Conservation (phyloP, 306 rosid genomes). For the Ochetophila trinervis region DNA sequence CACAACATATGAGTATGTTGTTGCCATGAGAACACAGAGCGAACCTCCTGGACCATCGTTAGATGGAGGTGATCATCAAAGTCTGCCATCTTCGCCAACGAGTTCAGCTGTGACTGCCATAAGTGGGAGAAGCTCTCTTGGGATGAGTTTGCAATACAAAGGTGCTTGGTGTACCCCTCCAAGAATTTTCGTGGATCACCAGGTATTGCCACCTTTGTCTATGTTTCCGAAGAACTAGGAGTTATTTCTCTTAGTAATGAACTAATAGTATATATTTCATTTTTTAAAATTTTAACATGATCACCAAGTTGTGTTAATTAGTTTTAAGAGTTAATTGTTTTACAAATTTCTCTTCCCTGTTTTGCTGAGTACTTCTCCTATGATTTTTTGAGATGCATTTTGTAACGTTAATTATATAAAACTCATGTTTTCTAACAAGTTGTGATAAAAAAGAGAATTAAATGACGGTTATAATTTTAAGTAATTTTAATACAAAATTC, state of each 20-base stretch:
- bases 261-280: no score
- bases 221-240: not conserved
- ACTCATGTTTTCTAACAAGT: no score
- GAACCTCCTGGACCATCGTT: constrained; percentile 79
- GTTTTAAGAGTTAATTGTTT: no score
- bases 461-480: no score
- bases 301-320: not conserved
- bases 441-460: no score
- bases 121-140: constrained; percentile 85
- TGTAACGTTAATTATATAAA: no score
- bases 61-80: constrained; percentile 75
- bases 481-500: no score
- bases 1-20: constrained; percentile 79
- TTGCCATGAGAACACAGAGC: constrained; percentile 80
- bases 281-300: not conserved
- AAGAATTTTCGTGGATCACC: constrained; percentile 82
- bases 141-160: constrained; percentile 69
- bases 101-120: constrained; percentile 73
- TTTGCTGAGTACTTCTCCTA: no score
- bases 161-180: constrained; percentile 93
- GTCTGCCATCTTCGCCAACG: constrained; percentile 73
- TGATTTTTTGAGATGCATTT: no score
- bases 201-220: constrained; percentile 40
- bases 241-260: not conserved
- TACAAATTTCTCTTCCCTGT: no score